Conservation (phyloP, 1,139 yeast genomes). For the Blastobotrys elegans region DNA sequence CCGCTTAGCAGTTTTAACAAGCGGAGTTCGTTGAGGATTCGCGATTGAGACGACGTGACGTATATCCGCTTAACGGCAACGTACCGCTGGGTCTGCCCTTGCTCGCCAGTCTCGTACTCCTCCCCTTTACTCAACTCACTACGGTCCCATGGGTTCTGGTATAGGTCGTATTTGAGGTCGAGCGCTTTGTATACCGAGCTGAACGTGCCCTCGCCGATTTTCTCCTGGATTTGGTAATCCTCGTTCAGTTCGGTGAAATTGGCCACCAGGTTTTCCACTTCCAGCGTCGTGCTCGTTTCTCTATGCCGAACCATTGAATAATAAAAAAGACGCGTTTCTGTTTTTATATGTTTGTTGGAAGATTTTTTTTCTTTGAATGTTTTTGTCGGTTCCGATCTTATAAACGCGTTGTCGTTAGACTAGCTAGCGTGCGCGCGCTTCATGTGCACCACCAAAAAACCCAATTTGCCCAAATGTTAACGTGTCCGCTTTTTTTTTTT, state of each 20-base stretch:
- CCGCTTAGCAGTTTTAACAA: conserved; percentile 64
- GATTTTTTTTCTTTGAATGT: no score
- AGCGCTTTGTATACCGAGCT: conserved; percentile 87
- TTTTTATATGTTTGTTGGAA: no score
- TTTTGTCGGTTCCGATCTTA: no score
- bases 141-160: conserved; percentile 27
- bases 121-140: conserved; percentile 2
- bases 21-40: conserved; percentile 83
- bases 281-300: conserved; percentile 30
- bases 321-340: not conserved
- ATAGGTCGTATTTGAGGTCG: conserved; percentile 43
- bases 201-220: conserved; percentile 94
- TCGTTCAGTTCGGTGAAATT: conserved; percentile 59
- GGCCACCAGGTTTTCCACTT: conserved; percentile 57
- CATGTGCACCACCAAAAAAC: no score
- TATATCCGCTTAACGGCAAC: conserved; percentile 93
- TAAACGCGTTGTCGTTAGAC: no score
- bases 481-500: not conserved
- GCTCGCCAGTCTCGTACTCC: conserved; percentile 4
- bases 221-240: conserved; percentile 65
- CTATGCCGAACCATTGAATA: conserved; percentile 3
- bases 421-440: no score
- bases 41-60: conserved; percentile 89
- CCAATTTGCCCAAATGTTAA: no score
- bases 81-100: conserved; percentile 38